Base-by-base conservation (phyloP, 2,329 filamentous ascomycete species). In the Curvularia sp. region DNA sequence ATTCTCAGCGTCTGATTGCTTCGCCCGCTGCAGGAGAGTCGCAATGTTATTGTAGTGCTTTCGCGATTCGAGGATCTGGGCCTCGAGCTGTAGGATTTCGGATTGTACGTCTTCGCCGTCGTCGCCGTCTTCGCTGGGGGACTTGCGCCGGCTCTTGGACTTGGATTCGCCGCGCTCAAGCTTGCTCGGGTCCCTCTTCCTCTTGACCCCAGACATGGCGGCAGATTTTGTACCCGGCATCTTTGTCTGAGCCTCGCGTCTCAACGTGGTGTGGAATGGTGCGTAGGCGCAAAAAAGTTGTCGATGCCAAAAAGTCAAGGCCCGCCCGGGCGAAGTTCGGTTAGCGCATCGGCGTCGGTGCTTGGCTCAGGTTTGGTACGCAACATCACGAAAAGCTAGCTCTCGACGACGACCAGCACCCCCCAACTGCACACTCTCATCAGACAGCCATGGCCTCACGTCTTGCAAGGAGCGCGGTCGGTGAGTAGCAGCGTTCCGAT, bases 31-130 rank as follows among this genome's bases (percentile, higher is more conserved):
- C 45, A 96, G 81, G 36, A 98, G 80, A 10, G 84, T 86, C 7
- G 87, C 84, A 70, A 98, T 94, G 73, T 96, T 92, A 81, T 97
- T 96, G 83, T 96, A 96, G 78, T 97, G 86, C 77, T 93, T 92
- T 72, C 88, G 90, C 49, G 93, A 96, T 76, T 95, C 89, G 61
- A 93, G 79, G 54, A 98, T 93, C 56, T 91, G 89, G 63, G 86
- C 83, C 79, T 97, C 93, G 53, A 97, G 84, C 53, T 86, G 80
- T 41, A 94, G 79, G 58, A 97, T 91, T 62, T 87, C 84, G 55
- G 85, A 83, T 73, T 89, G 85, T 45, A 81, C 76, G 71, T 87
- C 84, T 61, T 68, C 63, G 59, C 64, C 74, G 51, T 49, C 74
- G 53, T 49, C 32, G 46, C 46, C 30, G 30, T 76, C 70, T 36